A percentile compares a stretch with the other conserved stretches of the same genome.
Evolutionary conservation across 805 yeast genomes (phyloP).

Genomic region (Cephaloascus fragrans): DNA sequence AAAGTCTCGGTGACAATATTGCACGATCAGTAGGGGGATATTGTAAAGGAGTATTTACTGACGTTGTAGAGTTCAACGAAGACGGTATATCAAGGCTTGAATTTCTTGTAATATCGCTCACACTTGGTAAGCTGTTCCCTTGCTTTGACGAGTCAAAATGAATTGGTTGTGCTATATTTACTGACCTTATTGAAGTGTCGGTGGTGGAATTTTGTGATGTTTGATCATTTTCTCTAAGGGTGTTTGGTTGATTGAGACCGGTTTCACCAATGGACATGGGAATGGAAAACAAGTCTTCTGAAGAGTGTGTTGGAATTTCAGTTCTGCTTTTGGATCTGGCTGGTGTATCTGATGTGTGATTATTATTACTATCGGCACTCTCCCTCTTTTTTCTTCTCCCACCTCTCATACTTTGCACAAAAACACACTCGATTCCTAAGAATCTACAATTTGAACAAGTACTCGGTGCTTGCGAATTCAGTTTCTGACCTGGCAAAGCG

Average conservation of each 20-base stretch:
- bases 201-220: neutral
- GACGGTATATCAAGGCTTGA: neutral
- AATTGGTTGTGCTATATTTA: too few relatives aligned
- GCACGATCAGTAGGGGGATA: neutral
- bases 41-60: too few relatives aligned
- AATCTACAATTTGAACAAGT: slow-evolving; percentile 40
- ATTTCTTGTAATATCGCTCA: neutral
- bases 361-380: neutral
- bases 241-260: too few relatives aligned
- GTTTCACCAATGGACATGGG: neutral
- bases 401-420: slow-evolving; percentile 48
- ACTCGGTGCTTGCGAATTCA: slow-evolving; percentile 10
- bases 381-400: slow-evolving; percentile 35
- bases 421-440: slow-evolving; percentile 39
- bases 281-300: neutral
- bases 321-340: neutral
- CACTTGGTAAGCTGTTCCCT: neutral
- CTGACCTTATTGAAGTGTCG: too few relatives aligned
- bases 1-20: neutral
- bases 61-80: neutral
- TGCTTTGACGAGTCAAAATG: neutral
- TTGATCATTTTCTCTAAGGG: too few relatives aligned
- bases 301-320: slow-evolving; percentile 1
- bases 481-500: slow-evolving; percentile 14
- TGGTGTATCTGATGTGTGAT: neutral